Evolutionary conservation across 768 basidiomycete species (phyloP), one percentile per base, ranked within the genome.

Genomic region (Termitomyces sp.): DNA sequence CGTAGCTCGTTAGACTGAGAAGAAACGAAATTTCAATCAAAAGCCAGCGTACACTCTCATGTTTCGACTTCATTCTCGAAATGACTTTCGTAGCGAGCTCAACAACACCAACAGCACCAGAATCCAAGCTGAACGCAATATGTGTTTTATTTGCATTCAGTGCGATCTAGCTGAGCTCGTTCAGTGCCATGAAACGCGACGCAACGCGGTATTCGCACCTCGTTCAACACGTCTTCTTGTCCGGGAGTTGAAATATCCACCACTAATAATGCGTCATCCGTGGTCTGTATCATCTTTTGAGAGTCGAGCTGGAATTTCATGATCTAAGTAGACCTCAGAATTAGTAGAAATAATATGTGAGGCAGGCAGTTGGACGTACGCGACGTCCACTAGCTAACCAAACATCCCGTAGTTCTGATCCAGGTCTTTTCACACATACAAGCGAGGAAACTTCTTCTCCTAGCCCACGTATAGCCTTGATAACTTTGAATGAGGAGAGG

Each of bases 121-220:
- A 81, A 69, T 93, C 92, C 32, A 81, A 79, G 59, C 84, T 82
- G 69, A 89, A 91, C 5, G 88, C 89, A 43, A 93, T 62, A 69
- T 82, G 65, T 64, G 76, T 76, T 68, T 79, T 78, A 60, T 81
- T 80, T 30, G 67, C 62, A 70, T 83, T 86, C 62, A 91, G 64
- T 58, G 77, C 77, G 66, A 92, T 81, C 90, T 93, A 70, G 69
- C 76, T 81, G 71, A 75, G 68, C 65, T 64, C 67, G 67, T 61
- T 77, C 59, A 74, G 64, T 50, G 50, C 33, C 24, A 44, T 26
- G 36, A 54, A 30, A 39, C 8, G 16, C n/a, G 53, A 40, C 40
- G 52, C 40, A 58, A 46, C 34, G 53, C 14, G 16, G 36, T 51
- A 20, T 27, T 65, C 79, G 64, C 66, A 89, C 90, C 77, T 92